Evolutionary conservation across 2,329 filamentous ascomycete species (phyloP).

Genomic region (Arachnomyces sp.): DNA sequence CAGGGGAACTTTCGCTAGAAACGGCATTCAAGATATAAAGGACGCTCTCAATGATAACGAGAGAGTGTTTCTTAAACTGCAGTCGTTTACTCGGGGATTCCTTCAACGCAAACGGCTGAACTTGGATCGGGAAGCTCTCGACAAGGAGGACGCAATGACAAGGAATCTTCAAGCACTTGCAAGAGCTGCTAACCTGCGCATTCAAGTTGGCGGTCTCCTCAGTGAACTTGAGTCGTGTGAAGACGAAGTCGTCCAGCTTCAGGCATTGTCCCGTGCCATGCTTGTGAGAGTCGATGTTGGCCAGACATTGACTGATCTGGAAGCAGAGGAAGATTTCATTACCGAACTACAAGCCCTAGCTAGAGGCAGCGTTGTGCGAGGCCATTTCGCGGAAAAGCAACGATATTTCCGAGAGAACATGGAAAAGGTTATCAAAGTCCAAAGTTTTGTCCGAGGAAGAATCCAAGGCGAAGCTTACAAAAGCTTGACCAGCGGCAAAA

Average conservation of each 20-base stretch:
- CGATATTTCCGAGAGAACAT: constrained; percentile 92
- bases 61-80: constrained; percentile 39
- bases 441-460: constrained; percentile 90
- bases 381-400: constrained; percentile 73
- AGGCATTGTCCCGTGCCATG: constrained; percentile 71
- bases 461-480: constrained; percentile 98
- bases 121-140: constrained; percentile 23
- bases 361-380: constrained; percentile 66
- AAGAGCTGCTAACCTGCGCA: constrained; percentile 34
- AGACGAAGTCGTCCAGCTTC: constrained; percentile 60
- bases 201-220: constrained; percentile 47
- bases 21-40: constrained; percentile 23
- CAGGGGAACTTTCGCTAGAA: constrained; percentile 26
- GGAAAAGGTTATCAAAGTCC: constrained; percentile 97
- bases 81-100: constrained; percentile 44
- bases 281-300: constrained; percentile 68
- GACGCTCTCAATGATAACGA: constrained; percentile 40
- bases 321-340: constrained; percentile 73
- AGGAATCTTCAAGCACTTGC: constrained; percentile 32
- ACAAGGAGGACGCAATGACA: constrained; percentile 24
- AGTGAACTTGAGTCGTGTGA: constrained; percentile 63
- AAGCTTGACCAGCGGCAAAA: constrained; percentile 90
- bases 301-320: constrained; percentile 65
- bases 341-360: constrained; percentile 66
- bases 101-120: constrained; percentile 27